Evolutionary conservation across 2,329 filamentous ascomycete genomes (phyloP), one percentile per base, ranked within the genome.

Genomic region (Diaporthe sp.): DNA sequence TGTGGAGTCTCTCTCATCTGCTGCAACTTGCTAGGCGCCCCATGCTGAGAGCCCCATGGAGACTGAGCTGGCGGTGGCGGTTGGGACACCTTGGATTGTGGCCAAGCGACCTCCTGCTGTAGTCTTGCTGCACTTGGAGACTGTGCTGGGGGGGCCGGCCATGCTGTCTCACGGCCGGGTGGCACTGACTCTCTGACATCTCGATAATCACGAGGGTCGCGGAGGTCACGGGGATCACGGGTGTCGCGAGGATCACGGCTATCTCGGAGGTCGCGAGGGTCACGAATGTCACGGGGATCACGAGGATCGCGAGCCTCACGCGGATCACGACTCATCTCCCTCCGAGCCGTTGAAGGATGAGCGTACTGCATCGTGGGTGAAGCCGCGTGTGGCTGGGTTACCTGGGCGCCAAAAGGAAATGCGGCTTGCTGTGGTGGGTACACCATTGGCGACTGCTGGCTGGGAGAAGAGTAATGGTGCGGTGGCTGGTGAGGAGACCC

Each of bases 361-460:
- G 85, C 83, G 73, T 91, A 91, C 76, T 90, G 89, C 27, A 87
- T 85, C n/a, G 87, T 85, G n/a, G 89, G 86, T 4, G 74, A 88
- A n/a, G 85, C 84, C 30, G 84, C 83, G 19, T 83, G 82, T n/a
- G 80, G 78, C 77, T 86, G 86, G 4, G 81, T 78, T 66, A 86
- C 87, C 77, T 87, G 85, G 1, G 84, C 79, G 42, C 83, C 83
- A 77, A 89, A 88, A 19, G 85, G 87, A 37, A 87, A 87, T 76
- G 83, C 85, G n/a, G 84, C 53, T 80, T 78, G 77, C 71, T 75
- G 77, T 22, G 76, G 59, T 56, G 79, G 79, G 39, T 81, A 80
- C 13, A 75, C 77, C 77, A 78, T 77, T 47, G 78, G 78, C 1
- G 76, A 47, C 50, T 78, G 78, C 70, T 79, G 78, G 39, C 73